A percentile compares a stretch with the other conserved stretches of the same genome.
phyloP scores from a whole-genome alignment of 371 early-diverging fungal genomes.

The Nosema bombycis region DNA sequence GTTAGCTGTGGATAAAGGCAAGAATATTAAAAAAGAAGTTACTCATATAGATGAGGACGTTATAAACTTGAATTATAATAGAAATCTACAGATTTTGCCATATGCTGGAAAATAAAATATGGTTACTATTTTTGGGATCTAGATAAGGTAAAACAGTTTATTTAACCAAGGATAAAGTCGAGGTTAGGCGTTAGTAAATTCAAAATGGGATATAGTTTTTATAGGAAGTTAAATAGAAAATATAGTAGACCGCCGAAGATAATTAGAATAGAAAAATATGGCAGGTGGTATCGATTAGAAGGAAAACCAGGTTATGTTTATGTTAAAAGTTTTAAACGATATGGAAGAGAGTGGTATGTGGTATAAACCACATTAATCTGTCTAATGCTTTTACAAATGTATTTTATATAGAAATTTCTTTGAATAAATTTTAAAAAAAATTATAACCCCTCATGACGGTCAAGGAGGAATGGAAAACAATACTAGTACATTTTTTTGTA shows the following conservation, averaged over 20 bases:
- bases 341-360: not conserved
- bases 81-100: not conserved
- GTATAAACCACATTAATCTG: not conserved
- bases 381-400: not conserved
- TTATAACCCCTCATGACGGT: too few species aligned
- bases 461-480: too few species aligned
- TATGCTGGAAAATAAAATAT: not conserved
- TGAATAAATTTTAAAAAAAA: not conserved
- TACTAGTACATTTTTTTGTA: too few species aligned
- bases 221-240: not conserved
- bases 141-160: not conserved
- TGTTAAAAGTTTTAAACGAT: not conserved
- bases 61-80: not conserved
- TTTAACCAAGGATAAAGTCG: not conserved
- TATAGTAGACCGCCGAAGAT: not conserved
- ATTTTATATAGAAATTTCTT: not conserved
- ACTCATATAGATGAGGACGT: not conserved
- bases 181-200: not conserved
- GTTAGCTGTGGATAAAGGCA: not conserved
- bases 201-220: not conserved
- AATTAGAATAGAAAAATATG: not conserved
- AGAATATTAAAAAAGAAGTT: not conserved
- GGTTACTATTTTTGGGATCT: not conserved
- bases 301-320: slow-evolving; percentile 3
- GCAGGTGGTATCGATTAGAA: not conserved